phyloP scores from a whole-genome alignment of 805 yeast genomes.

The Candida fluviatilis region DNA sequence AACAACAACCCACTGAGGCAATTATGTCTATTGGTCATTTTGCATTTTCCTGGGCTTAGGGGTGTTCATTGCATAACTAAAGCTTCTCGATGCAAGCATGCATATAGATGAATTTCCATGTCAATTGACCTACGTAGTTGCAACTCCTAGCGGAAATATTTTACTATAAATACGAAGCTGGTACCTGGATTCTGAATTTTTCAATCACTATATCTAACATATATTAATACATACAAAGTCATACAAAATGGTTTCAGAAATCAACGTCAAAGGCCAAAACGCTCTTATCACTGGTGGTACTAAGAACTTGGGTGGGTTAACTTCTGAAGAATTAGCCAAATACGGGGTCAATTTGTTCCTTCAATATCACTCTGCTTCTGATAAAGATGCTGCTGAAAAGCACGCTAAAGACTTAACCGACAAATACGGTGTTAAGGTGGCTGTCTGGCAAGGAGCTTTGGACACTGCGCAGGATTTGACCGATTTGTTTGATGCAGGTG shows the following conservation, averaged over 20 bases:
- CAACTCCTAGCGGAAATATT: too few species aligned
- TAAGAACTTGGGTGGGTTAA: constrained; percentile 55
- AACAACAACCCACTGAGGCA: too few species aligned
- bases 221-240: too few species aligned
- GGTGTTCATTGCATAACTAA: too few species aligned
- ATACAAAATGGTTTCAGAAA: constrained; percentile 3
- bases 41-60: too few species aligned
- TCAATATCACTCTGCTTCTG: constrained; percentile 50
- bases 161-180: too few species aligned
- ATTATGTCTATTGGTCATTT: too few species aligned
- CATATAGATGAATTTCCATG: too few species aligned
- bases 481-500: constrained; percentile 47
- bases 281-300: constrained; percentile 59
- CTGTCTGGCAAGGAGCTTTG: constrained; percentile 40
- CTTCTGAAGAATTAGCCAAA: constrained; percentile 51
- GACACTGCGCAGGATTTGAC: constrained; percentile 38
- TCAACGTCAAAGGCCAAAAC: constrained; percentile 39
- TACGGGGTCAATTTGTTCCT: constrained; percentile 51
- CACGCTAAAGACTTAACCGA: neutral
- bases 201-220: too few species aligned
- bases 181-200: too few species aligned
- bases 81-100: too few species aligned
- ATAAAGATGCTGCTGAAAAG: constrained; percentile 22
- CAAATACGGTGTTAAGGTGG: constrained; percentile 36
- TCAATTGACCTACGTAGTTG: too few species aligned